Evolutionary conservation across 768 basidiomycete species (phyloP).

Genomic region (Imleria badia): DNA sequence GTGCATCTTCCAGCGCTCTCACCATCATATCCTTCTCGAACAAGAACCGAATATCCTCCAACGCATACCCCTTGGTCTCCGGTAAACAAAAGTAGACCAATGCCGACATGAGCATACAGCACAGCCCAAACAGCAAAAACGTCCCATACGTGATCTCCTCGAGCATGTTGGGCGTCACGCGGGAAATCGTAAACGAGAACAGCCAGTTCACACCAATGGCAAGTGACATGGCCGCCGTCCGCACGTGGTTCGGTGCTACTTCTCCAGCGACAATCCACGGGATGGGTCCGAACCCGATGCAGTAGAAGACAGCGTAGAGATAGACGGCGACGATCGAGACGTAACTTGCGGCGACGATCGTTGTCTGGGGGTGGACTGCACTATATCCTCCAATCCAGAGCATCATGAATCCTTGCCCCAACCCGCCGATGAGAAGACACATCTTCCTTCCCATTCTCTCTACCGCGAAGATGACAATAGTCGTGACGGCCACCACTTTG

Average conservation of each 20-base stretch:
- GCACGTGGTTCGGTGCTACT: slow-evolving; percentile 40
- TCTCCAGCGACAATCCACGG: slow-evolving; percentile 36
- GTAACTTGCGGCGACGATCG: slow-evolving; percentile 34
- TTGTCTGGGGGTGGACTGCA: slow-evolving; percentile 30
- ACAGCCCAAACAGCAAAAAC: slow-evolving; percentile 33
- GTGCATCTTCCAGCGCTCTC: slow-evolving; percentile 36
- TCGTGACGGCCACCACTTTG: slow-evolving; percentile 42
- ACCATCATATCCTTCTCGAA: slow-evolving; percentile 36
- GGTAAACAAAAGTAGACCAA: slow-evolving; percentile 41
- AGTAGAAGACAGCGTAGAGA: slow-evolving; percentile 38
- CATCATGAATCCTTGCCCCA: slow-evolving; percentile 45
- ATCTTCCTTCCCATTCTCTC: slow-evolving; percentile 49
- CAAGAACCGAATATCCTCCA: slow-evolving; percentile 40
- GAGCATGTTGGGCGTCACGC: slow-evolving; percentile 40
- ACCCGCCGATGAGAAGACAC: slow-evolving; percentile 48
- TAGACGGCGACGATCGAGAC: slow-evolving; percentile 41
- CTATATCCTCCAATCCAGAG: slow-evolving; percentile 38
- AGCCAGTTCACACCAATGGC: slow-evolving; percentile 37
- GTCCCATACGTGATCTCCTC: slow-evolving; percentile 31
- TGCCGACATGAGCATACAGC: slow-evolving; percentile 32
- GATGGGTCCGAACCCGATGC: slow-evolving; percentile 32
- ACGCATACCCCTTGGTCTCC: slow-evolving; percentile 39
- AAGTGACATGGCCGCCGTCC: slow-evolving; percentile 34
- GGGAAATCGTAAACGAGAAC: slow-evolving; percentile 37
- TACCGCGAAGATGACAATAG: slow-evolving; percentile 45